phyloP scores from a whole-genome alignment of 495 filamentous ascomycete genomes.

The Sphaerosporella brunnea region DNA sequence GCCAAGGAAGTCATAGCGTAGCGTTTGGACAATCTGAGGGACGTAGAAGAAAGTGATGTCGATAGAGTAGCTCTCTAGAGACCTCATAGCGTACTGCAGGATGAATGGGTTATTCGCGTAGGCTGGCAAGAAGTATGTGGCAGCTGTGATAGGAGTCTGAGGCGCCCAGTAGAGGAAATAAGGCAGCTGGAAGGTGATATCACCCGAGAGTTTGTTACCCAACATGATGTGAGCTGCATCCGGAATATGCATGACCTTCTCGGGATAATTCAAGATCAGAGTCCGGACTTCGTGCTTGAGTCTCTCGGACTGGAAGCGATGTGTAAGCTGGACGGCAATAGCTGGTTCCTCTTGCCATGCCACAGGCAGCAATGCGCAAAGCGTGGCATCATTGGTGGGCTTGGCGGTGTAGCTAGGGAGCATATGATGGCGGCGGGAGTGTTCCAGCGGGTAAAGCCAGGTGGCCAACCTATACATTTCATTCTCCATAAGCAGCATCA shows the following conservation, averaged over 20 bases:
- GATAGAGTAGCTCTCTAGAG: slow-evolving; percentile 77
- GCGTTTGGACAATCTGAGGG: slow-evolving; percentile 86
- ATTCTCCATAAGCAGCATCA: slow-evolving; percentile 62
- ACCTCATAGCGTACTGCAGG: slow-evolving; percentile 92
- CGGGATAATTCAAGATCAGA: slow-evolving; percentile 62
- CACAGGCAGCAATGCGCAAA: slow-evolving; percentile 48
- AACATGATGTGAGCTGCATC: slow-evolving; percentile 70
- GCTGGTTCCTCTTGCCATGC: slow-evolving; percentile 74
- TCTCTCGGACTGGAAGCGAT: slow-evolving; percentile 57
- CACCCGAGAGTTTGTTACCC: slow-evolving; percentile 51
- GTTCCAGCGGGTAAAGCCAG: slow-evolving; percentile 73
- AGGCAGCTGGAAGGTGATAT: slow-evolving; percentile 75
- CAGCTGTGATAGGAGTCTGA: slow-evolving; percentile 78
- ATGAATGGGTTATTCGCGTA: slow-evolving; percentile 92
- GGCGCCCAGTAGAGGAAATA: slow-evolving; percentile 90
- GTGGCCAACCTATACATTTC: slow-evolving; percentile 69
- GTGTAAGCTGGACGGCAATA: slow-evolving; percentile 63
- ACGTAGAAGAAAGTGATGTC: slow-evolving; percentile 98
- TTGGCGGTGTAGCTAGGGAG: slow-evolving; percentile 23
- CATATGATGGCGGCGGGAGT: slow-evolving; percentile 39
- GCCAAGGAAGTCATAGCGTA: slow-evolving; percentile 86
- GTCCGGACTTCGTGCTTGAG: slow-evolving; percentile 58
- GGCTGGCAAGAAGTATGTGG: slow-evolving; percentile 79
- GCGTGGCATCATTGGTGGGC: slow-evolving; percentile 17
- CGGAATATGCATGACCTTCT: slow-evolving; percentile 58